Percentiles rank a stretch among this genome's conserved stretches.
Evolutionary conservation across 768 basidiomycete genomes (phyloP).

Genomic region (Gloeopeniophorella convolvens): DNA sequence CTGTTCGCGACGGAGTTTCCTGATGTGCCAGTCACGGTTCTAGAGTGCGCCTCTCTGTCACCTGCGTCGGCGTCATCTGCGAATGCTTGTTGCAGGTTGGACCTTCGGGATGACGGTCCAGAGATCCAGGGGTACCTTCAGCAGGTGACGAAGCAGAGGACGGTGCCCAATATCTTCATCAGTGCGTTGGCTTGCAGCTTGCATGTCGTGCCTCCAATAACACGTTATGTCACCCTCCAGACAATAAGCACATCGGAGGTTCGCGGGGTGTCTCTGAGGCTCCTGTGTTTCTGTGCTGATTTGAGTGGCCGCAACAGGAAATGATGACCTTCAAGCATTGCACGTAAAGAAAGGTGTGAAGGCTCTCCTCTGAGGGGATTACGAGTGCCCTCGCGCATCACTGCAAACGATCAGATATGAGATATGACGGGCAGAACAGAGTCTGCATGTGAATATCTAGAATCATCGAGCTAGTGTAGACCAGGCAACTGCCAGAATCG

Average conservation of each 20-base stretch:
- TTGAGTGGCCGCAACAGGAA: conserved; percentile 4
- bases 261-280: conserved; percentile 17
- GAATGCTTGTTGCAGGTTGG: conserved; percentile 38
- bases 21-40: conserved; percentile 27
- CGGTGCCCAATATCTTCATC: conserved; percentile 76
- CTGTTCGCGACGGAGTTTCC: conserved; percentile 30
- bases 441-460: no score
- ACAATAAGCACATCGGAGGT: conserved; percentile 52
- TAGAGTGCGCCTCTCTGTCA: conserved; percentile 28
- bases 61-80: not conserved
- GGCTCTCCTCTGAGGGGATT: conserved; percentile 9
- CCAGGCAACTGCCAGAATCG: no score
- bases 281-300: not conserved
- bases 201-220: not conserved
- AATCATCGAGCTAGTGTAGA: no score
- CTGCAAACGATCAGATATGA: no score
- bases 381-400: no score
- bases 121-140: conserved; percentile 62
- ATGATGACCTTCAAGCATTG: conserved; percentile 16
- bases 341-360: conserved; percentile 10
- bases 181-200: conserved; percentile 35
- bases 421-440: no score
- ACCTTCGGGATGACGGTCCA: conserved; percentile 47
- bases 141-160: conserved; percentile 58
- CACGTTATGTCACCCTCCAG: conserved; percentile 27